These are phyloP conservation scores for Xylaria multiplex DNA, from an alignment of 2,329 filamentous ascomycete genomes.

Conservation along the genomic window DNA sequence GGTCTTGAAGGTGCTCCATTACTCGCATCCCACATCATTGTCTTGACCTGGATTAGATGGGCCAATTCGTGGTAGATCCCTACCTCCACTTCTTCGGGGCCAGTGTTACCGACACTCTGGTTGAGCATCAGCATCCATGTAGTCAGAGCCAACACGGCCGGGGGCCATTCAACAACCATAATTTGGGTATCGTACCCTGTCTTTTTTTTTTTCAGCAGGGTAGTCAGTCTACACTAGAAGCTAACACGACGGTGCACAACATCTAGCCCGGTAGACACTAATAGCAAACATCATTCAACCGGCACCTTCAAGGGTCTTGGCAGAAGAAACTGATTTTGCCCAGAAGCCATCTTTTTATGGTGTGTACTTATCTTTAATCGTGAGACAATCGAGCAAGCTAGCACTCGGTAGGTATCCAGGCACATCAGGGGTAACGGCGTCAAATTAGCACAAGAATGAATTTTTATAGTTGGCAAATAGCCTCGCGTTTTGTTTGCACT, in stretches of 20 bases:
- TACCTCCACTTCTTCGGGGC: slow-evolving; percentile 37
- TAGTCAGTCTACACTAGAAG: slow-evolving; percentile 45
- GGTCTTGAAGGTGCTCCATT: slow-evolving; percentile 40
- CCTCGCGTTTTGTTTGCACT: slow-evolving; percentile 41
- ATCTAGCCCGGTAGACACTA: slow-evolving; percentile 33
- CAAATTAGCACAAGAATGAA: slow-evolving; percentile 42
- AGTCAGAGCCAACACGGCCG: slow-evolving; percentile 38
- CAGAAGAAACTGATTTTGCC: slow-evolving; percentile 39
- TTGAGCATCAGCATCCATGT: slow-evolving; percentile 22
- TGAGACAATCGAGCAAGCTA: slow-evolving; percentile 42
- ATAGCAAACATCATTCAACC: slow-evolving; percentile 40
- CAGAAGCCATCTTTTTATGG: slow-evolving; percentile 35
- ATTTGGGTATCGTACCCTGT: slow-evolving; percentile 19
- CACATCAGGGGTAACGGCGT: slow-evolving; percentile 33
- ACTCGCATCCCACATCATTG: slow-evolving; percentile 39
- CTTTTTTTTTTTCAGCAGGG: slow-evolving; percentile 28
- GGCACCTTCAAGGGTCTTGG: slow-evolving; percentile 30
- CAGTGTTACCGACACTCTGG: slow-evolving; percentile 36
- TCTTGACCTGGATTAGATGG: slow-evolving; percentile 31
- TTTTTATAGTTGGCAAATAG: slow-evolving; percentile 36
- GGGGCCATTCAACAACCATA: slow-evolving; percentile 13
- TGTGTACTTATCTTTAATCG: slow-evolving; percentile 34
- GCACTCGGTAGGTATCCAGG: slow-evolving; percentile 35
- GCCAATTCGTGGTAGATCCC: slow-evolving; percentile 35
- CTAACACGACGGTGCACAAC: slow-evolving; percentile 37